phyloP scores from a whole-genome alignment of 768 basidiomycete genomes.

The Calocera viscosa region DNA sequence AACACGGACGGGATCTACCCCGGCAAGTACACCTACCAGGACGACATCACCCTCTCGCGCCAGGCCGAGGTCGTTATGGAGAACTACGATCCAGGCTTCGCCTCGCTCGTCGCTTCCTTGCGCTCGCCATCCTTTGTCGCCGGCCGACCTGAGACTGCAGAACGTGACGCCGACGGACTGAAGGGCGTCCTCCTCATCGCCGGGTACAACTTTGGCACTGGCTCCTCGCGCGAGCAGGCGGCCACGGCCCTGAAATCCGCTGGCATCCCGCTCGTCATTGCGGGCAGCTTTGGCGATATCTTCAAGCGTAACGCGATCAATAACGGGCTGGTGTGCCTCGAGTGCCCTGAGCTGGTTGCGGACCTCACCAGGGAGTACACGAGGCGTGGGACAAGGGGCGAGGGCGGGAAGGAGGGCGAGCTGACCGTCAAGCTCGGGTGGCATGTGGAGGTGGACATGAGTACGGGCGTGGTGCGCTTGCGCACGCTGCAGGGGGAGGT shows the following conservation, averaged over 20 bases:
- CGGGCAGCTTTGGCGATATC: slow-evolving; percentile 98
- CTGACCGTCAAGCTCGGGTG: slow-evolving; percentile 69
- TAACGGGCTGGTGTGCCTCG: slow-evolving; percentile 90
- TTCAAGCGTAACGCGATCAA: slow-evolving; percentile 99
- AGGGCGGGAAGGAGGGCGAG: slow-evolving; percentile 70
- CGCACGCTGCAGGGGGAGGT: slow-evolving; percentile 35
- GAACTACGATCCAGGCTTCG: slow-evolving; percentile 90
- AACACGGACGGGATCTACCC: slow-evolving; percentile 99
- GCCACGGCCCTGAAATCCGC: slow-evolving; percentile 93
- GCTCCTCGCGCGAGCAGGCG: slow-evolving; percentile 95
- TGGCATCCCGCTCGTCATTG: slow-evolving; percentile 82
- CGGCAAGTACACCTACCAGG: slow-evolving; percentile 98
- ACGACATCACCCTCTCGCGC: slow-evolving; percentile 88
- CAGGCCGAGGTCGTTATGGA: slow-evolving; percentile 98
- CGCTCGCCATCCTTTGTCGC: slow-evolving; percentile 18
- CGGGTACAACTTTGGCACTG: slow-evolving; percentile 98
- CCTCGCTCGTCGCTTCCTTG: slow-evolving; percentile 49
- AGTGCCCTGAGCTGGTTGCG: slow-evolving; percentile 75
- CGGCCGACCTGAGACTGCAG: slow-evolving; percentile 16
- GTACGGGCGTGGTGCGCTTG: slow-evolving; percentile 55
- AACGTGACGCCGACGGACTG: slow-evolving; percentile 27
- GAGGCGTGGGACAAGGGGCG: slow-evolving; percentile 58
- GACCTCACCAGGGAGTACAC: slow-evolving; percentile 70
- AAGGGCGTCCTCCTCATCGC: slow-evolving; percentile 70
- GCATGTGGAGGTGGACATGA: slow-evolving; percentile 52